phyloP scores from a whole-genome alignment of 441 rosid species.

The Pelargonium cotyledonis region DNA sequence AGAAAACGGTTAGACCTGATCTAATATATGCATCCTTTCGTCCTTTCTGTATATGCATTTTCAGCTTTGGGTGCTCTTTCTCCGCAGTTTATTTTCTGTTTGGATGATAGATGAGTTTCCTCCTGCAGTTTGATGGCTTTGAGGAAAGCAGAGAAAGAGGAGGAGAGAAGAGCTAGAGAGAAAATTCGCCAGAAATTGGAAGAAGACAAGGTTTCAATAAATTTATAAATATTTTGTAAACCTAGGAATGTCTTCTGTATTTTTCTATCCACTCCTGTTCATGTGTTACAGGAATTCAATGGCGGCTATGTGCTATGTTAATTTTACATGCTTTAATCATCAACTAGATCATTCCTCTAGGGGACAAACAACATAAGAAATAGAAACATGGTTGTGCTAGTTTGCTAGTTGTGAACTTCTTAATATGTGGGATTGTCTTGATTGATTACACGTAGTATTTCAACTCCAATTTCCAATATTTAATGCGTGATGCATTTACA shows the following conservation, averaged over 20 bases:
- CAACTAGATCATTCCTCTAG: slow-evolving; percentile 1
- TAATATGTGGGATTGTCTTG: background rate
- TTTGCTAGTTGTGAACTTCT: too few relatives aligned
- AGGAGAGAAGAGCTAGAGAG: slow-evolving; percentile 86
- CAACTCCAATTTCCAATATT: background rate
- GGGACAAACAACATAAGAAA: background rate
- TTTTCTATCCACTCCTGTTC: background rate
- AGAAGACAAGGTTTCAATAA: slow-evolving; percentile 74
- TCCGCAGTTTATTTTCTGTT: too few relatives aligned
- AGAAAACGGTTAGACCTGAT: slow-evolving; percentile 64
- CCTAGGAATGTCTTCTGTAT: background rate
- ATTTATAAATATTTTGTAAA: background rate
- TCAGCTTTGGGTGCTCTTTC: background rate
- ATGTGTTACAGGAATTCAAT: background rate
- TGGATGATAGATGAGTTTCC: background rate
- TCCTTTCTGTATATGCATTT: slow-evolving; percentile 15
- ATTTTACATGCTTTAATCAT: background rate
- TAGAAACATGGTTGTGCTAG: too few relatives aligned
- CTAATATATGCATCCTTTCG: background rate
- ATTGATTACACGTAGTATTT: background rate
- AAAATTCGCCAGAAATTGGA: slow-evolving; percentile 91
- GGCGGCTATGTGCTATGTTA: background rate
- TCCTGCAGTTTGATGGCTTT: slow-evolving; percentile 55
- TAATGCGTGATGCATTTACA: too few relatives aligned
- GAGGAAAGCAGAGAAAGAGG: slow-evolving; percentile 96